These are phyloP conservation scores for Henckelia pumila DNA, from an alignment of 257 asterid species.

Conservation along the genomic window DNA sequence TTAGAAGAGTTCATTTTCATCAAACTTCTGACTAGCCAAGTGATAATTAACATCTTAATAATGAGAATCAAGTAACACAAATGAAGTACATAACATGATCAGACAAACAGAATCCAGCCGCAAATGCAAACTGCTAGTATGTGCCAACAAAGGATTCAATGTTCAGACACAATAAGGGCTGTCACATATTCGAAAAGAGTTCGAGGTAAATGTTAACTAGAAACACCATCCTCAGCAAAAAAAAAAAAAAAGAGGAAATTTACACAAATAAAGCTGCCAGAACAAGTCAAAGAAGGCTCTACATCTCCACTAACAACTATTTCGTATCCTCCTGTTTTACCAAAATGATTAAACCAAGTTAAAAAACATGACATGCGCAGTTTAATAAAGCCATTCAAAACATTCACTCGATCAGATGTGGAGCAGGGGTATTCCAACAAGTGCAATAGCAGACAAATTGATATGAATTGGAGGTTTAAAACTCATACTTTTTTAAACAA, in stretches of 20 bases:
- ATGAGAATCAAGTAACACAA: constrained; percentile 5
- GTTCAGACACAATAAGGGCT: not conserved
- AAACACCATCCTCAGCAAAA: constrained; percentile 11
- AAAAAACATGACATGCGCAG: too few species aligned
- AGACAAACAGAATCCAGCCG: constrained; percentile 21
- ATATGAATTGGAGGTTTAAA: too few species aligned
- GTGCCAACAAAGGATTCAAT: not conserved
- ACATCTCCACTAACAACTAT: not conserved
- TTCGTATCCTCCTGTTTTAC: not conserved
- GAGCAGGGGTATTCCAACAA: not conserved
- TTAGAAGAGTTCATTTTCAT: not conserved
- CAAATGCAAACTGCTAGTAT: constrained; percentile 20
- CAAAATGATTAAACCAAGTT: too few species aligned
- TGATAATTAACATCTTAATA: constrained; percentile 19
- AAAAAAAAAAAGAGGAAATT: constrained; percentile 25
- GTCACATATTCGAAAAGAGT: not conserved
- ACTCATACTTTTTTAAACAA: not conserved
- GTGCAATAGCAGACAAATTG: not conserved
- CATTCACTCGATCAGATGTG: not conserved
- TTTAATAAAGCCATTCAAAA: not conserved
- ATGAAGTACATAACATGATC: not conserved
- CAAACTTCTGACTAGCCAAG: not conserved
- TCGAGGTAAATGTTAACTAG: constrained; percentile 1
- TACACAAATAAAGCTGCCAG: constrained; percentile 34
- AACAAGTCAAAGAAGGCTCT: constrained; percentile 13